Percentiles rank a stretch among this genome's conserved stretches.
Conservation (phyloP, 140 eudicot species). For the Cichorium intybus region DNA sequence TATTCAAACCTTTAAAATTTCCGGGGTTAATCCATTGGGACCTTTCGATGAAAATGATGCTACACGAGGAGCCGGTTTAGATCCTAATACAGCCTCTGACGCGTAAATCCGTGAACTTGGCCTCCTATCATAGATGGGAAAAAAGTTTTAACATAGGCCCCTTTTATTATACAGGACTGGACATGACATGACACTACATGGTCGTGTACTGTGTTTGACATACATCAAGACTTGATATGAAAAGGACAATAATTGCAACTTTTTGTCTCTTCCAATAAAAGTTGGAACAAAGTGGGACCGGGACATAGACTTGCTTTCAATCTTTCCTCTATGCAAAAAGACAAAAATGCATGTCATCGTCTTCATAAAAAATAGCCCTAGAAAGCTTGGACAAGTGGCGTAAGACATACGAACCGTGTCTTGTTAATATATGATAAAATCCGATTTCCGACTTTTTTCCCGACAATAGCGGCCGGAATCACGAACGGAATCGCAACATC, state of each 20-base stretch:
- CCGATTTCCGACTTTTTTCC: constrained; percentile 52
- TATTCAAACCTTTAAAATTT: constrained; percentile 61
- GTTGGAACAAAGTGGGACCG: background rate
- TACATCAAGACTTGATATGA: background rate
- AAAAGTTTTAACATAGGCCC: background rate
- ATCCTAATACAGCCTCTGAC: constrained; percentile 58
- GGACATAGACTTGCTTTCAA: background rate
- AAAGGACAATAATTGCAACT: background rate
- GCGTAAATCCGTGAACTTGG: constrained; percentile 57
- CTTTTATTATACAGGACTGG: too few relatives aligned
- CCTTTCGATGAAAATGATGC: constrained; percentile 85
- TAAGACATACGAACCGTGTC: constrained; percentile 41
- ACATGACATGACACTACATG: too few relatives aligned
- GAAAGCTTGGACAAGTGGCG: background rate
- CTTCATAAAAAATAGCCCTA: background rate
- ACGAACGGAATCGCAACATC: constrained; percentile 80
- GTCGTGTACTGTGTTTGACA: background rate
- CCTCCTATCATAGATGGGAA: constrained; percentile 30
- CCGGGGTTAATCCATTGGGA: constrained; percentile 67
- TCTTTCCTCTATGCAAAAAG: background rate
- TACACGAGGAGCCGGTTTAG: constrained; percentile 74
- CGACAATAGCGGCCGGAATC: constrained; percentile 76
- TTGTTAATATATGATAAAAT: constrained; percentile 53
- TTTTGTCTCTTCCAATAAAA: background rate
- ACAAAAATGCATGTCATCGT: background rate